Evolutionary conservation across 768 basidiomycete species (phyloP).

Genomic region (Russula sp.): DNA sequence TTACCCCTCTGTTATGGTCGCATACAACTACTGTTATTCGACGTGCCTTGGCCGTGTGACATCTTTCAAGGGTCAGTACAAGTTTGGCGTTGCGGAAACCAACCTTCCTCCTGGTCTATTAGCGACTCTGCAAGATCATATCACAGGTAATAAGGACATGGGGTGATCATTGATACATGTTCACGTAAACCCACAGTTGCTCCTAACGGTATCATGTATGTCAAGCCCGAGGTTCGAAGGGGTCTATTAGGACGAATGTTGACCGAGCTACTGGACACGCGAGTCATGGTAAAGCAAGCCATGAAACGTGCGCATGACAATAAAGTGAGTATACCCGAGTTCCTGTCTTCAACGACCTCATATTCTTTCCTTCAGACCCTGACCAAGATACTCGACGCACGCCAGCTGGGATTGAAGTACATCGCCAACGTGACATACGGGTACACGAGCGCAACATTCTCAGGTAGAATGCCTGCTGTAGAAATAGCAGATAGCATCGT

Average conservation of each 20-base stretch:
- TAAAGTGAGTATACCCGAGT: slow-evolving; percentile 50
- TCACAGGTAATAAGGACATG: slow-evolving; percentile 54
- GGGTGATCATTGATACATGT: background rate
- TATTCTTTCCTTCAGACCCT: slow-evolving; percentile 53
- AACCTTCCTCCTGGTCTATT: slow-evolving; percentile 65
- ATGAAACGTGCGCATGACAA: slow-evolving; percentile 80
- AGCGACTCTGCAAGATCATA: slow-evolving; percentile 66
- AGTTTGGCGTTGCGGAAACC: slow-evolving; percentile 81
- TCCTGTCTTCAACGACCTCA: slow-evolving; percentile 3
- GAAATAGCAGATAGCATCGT: slow-evolving; percentile 99
- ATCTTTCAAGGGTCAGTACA: slow-evolving; percentile 85
- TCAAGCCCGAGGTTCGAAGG: slow-evolving; percentile 77
- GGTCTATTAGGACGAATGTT: slow-evolving; percentile 91
- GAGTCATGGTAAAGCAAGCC: slow-evolving; percentile 97
- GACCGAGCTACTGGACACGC: slow-evolving; percentile 84
- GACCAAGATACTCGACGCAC: slow-evolving; percentile 74
- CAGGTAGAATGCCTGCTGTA: slow-evolving; percentile 96
- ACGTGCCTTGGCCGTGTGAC: slow-evolving; percentile 88
- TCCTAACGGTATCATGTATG: slow-evolving; percentile 94
- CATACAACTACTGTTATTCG: slow-evolving; percentile 96
- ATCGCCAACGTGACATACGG: slow-evolving; percentile 96
- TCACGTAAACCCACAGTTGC: slow-evolving; percentile 56
- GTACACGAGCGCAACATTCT: slow-evolving; percentile 91
- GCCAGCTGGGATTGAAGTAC: slow-evolving; percentile 91
- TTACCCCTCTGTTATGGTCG: slow-evolving; percentile 98